phyloP scores from a whole-genome alignment of 176 grass and related monocot genomes.

The Calamus simplicifolius region DNA sequence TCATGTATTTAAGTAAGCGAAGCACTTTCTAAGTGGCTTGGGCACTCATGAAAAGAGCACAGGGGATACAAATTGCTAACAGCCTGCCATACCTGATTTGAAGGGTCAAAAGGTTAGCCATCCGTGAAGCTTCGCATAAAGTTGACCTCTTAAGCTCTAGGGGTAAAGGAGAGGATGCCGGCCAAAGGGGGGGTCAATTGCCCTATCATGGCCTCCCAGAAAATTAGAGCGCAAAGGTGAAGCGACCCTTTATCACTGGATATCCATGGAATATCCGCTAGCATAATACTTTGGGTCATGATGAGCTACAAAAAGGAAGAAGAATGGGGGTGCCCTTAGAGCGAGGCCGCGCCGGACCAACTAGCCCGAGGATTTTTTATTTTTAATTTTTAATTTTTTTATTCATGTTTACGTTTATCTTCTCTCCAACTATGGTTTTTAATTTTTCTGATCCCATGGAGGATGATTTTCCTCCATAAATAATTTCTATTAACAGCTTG shows the following conservation, averaged over 20 bases:
- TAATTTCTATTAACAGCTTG: no score
- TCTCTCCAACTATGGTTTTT: no score
- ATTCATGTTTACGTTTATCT: no score
- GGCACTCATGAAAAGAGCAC: neutral
- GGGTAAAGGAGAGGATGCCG: conserved; percentile 11
- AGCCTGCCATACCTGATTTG: no score
- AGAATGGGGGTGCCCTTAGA: neutral
- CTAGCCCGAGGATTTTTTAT: no score
- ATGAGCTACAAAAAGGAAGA: conserved; percentile 1
- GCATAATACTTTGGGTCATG: conserved; percentile 1
- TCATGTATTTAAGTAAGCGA: neutral
- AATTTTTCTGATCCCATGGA: no score
- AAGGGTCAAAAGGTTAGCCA: no score
- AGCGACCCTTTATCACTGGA: neutral
- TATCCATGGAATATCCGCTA: conserved; percentile 26
- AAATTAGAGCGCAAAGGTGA: neutral
- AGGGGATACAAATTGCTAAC: neutral
- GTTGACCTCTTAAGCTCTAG: no score
- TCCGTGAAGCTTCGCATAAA: conserved; percentile 5
- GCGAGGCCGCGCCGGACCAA: no score
- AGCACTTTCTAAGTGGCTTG: conserved; percentile 10
- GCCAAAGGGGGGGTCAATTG: conserved; percentile 21
- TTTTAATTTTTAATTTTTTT: no score
- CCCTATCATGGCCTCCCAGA: conserved; percentile 8
- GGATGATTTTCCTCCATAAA: no score